Evolutionary conservation across 495 filamentous ascomycete species (phyloP).

Genomic region (Physcia stellaris): DNA sequence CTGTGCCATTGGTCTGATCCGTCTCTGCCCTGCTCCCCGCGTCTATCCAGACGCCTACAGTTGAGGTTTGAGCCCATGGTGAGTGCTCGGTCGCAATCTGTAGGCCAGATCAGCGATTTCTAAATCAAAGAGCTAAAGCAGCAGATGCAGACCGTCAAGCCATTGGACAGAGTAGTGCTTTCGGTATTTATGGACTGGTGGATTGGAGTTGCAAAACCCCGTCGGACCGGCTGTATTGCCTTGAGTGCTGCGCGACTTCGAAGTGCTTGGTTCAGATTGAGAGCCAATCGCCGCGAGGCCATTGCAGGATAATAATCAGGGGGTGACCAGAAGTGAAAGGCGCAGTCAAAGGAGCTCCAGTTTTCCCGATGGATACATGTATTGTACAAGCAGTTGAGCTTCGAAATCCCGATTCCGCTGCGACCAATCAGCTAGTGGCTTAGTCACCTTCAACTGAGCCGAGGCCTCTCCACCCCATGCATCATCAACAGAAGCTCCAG

Average conservation of each 20-base stretch:
- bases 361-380: too few relatives aligned
- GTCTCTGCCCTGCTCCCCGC: constrained; percentile 96
- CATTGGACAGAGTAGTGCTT: constrained; percentile 91
- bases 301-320: too few relatives aligned
- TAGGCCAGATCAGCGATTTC: constrained; percentile 26
- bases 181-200: constrained; percentile 64
- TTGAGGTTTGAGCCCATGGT: constrained; percentile 95
- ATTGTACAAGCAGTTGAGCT: too few relatives aligned
- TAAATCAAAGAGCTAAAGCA: constrained; percentile 5
- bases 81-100: constrained; percentile 97
- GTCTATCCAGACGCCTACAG: constrained; percentile 98
- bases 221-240: constrained; percentile 54
- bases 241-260: constrained; percentile 67
- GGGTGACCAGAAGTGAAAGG: too few relatives aligned
- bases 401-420: too few relatives aligned
- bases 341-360: too few relatives aligned
- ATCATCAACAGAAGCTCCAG: too few relatives aligned
- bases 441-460: too few relatives aligned
- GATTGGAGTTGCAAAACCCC: constrained; percentile 79
- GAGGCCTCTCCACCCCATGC: too few relatives aligned
- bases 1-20: constrained; percentile 95
- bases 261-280: constrained; percentile 75
- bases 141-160: constrained; percentile 78
- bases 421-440: too few relatives aligned
- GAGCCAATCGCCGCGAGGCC: constrained; percentile 87